A percentile compares a stretch with the other conserved stretches of the same genome.
phyloP scores from a whole-genome alignment of 176 grass and related monocot species.

The Miscanthus lutarioriparius region DNA sequence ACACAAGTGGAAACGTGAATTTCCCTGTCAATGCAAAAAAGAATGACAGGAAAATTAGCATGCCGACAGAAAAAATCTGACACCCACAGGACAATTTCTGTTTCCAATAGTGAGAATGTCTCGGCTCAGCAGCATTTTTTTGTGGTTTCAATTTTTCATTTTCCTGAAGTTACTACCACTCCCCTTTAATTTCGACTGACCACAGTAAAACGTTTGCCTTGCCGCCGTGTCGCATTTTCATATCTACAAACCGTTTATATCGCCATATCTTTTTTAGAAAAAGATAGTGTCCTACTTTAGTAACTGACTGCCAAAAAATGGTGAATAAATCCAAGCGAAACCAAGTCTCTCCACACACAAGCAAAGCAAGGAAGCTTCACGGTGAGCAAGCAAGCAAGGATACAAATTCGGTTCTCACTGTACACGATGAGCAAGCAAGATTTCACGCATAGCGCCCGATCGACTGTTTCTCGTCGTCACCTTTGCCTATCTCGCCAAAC shows the following conservation, averaged over 20 bases:
- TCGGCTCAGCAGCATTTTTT: not conserved
- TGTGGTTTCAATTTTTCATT: not conserved
- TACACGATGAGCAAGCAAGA: not conserved
- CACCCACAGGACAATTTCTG: no score
- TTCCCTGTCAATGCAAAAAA: no score
- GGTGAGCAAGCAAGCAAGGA: no score
- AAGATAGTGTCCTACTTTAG: not conserved
- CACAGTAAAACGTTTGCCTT: no score
- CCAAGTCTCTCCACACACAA: not conserved
- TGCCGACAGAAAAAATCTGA: no score
- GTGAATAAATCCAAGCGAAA: not conserved
- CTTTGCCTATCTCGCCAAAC: not conserved
- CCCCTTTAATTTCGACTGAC: no score
- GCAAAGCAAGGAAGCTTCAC: no score
- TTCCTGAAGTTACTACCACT: no score
- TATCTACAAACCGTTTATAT: no score
- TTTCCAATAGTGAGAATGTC: no score
- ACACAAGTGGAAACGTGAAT: no score
- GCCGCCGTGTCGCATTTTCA: not conserved
- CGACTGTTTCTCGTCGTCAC: not conserved
- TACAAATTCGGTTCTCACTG: conserved; percentile 18
- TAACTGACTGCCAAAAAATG: not conserved
- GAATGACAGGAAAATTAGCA: no score
- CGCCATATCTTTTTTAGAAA: not conserved
- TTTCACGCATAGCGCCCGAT: not conserved